Evolutionary conservation across 2,329 filamentous ascomycete genomes (phyloP), one percentile per base, ranked within the genome.

Genomic region (Pseudogymnoascus sp.): DNA sequence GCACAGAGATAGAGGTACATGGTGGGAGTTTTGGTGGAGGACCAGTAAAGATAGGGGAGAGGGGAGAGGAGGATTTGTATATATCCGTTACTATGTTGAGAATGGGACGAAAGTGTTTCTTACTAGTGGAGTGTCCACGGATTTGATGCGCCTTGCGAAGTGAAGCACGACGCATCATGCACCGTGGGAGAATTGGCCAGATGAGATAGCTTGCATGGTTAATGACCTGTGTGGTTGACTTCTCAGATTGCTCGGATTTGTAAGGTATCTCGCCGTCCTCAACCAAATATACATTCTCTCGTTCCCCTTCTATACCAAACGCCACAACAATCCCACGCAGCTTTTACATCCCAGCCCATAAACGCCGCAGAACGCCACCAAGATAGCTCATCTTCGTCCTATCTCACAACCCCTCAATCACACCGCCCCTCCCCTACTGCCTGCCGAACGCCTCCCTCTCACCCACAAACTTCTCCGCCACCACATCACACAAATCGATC

Each of bases 401-500:
- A 49, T 26, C 11, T 49, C 12, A 26, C 43, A 26, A 26, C 41
- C 41, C 41, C 38, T 41, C 38, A 1, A 19, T 19, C 33, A 33
- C 23, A 59, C 6, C 14, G 6, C 7, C 3, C 58, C 14, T 31
- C 35, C 12, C 14, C 41, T 65, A 67, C 45, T 71, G 67, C 7
- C 73, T 72, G 63, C 77, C 77, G 73, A 88, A 91, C 6, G 82
- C 78, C 66, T 90, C 82, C 64, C 86, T 80, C 65, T 90, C 84
- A 11, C 78, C 77, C 62, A 82, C 87, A 75, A 96, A 99, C 74
- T 96, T 93, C 61, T 95, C 90, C n/a, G 89, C 84, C 4, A 99
- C 90, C 3, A 95, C 89, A 75, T 97, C 93, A 74, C 93, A 97
- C 45, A 97, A 83, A 63, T 94, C 91, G 76, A 94, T 90, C 63